Base-by-base conservation (phyloP, 352 stramenopile species). In the Globisporangium irregulare region DNA sequence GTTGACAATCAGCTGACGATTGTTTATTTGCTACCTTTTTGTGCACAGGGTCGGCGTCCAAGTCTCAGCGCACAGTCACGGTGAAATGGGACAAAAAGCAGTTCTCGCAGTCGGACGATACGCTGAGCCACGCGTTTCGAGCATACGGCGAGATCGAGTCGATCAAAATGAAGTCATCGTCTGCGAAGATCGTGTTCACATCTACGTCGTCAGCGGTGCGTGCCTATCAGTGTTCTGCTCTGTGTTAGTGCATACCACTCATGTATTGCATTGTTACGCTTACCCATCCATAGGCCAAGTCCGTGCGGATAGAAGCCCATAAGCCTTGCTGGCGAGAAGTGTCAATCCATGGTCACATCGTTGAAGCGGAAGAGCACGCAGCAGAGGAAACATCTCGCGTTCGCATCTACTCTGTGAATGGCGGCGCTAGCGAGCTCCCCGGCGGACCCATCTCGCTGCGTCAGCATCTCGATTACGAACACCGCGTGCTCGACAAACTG, bases 81-180 rank as follows among this genome's bases (percentile, higher is more conserved):
- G 71, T 95, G 50, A 92, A 92, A 60, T 95, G 87, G 87, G 82
- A 91, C 64, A 79, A 79, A 55, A 82, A 77, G 29, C 74, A 82
- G 60, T 72, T 72, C 22, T 93, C 87, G 18, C 87, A 93, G 66
- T 93, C 85, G 25, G 85, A 93, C 57, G 82, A 93, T 27, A 91
- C 85, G 32, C 79, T 95, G 29, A 90, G 71, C 64, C 70, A 68
- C 46, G 69, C 68, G 24, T 75, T 95, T 20, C 84, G 84, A 14
- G 64, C 62, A 8, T 91, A 91, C 64, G 87, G 87, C 8, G 78
- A 80, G 36, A 90, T 95, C 27, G 78, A 89, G 58, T 64, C 69
- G 10, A 82, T 95, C 60, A 91, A 86, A 62, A 69, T 93, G 34
- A 93, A 93, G 64, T 74, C 79, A 3, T 76, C 82, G 24, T 93